These are phyloP conservation scores for Caloboletus inedulis DNA, from an alignment of 1,284 basidiomycete genomes.

Conservation along the genomic window DNA sequence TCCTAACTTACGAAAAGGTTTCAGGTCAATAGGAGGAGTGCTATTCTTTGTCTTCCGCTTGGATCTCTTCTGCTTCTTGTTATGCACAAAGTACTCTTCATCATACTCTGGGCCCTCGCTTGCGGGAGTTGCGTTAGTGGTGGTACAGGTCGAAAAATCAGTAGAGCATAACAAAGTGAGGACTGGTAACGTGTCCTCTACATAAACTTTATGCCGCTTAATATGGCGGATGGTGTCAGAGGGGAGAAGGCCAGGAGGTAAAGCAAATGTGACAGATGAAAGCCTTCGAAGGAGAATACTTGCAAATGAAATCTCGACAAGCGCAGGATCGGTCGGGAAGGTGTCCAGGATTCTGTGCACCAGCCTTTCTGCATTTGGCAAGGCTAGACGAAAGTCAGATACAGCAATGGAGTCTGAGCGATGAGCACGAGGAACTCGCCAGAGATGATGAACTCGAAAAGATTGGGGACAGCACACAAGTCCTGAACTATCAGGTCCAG, in stretches of 20 bases:
- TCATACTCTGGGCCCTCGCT: conserved; percentile 3
- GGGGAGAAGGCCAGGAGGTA: conserved; percentile 19
- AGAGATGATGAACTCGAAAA: conserved; percentile 33
- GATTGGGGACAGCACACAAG: conserved; percentile 23
- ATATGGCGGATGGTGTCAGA: conserved; percentile 12
- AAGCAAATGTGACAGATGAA: conserved; percentile 20
- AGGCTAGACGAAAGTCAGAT: conserved; percentile 15
- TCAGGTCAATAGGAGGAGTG: conserved; percentile 18
- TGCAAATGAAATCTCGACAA: conserved; percentile 15
- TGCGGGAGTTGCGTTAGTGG: background rate
- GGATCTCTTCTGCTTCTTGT: conserved; percentile 21
- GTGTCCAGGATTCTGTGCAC: conserved; percentile 17
- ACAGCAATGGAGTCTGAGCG: background rate
- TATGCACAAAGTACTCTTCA: conserved; percentile 5
- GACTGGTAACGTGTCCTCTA: conserved; percentile 19
- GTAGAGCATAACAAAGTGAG: conserved; percentile 15
- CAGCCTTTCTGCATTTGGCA: conserved; percentile 12
- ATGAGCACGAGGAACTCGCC: conserved; percentile 11
- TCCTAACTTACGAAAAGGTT: conserved; percentile 29
- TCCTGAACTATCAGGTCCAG: conserved; percentile 33
- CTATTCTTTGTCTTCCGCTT: conserved; percentile 13
- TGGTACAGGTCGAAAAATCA: conserved; percentile 10
- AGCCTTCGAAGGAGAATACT: conserved; percentile 18
- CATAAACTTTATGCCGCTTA: conserved; percentile 20
- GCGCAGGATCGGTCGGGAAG: conserved; percentile 22